Evolutionary conservation across 1,284 basidiomycete species (phyloP), one percentile per base, ranked within the genome.

Genomic region (Moesziomyces sp.): DNA sequence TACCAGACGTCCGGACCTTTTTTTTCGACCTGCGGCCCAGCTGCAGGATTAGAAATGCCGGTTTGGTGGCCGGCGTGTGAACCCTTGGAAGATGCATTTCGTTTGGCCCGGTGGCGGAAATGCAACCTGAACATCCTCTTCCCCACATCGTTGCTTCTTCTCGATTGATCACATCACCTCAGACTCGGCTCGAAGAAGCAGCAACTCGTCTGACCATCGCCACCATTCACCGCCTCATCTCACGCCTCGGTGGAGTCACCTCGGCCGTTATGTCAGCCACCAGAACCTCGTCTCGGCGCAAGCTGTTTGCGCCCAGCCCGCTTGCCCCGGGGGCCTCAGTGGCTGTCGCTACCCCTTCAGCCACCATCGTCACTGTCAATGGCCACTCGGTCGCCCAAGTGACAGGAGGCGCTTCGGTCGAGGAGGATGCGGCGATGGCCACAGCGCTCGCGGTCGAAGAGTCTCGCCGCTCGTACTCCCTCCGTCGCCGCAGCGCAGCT

Each of bases 261-360:
- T 38, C 49, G 3, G 21, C 30, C 46, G 47, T 18, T 13, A 65
- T 61, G 55, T 51, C 56, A 7, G 42, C 18, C 1, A 18, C 44
- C 9, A 42, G 60, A 19, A 43, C 54, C 3, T 65, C 63, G 13
- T 48, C 62, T 7, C 54, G 72, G 28, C 62, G 72, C 38, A 70
- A 63, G 38, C 48, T 74, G 18, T 74, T 74, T 44, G 72, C 72
- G 11, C 72, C 72, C 10, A 56, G 54, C 5, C 72, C 71, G 2
- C 47, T 58, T 40, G 33, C 26, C 14, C 14, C 19, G 13, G 19
- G 38, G 14, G n/a, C 26, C 2, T 40, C 35, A 2, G 30, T 30
- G 9, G 30, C 30, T 11, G 30, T 30, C 9, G 30, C 30, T 30
- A 8, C 30, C 9, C 30, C 42, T 18, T 21, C 21, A 10, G 21